phyloP scores from a whole-genome alignment of 768 basidiomycete genomes.

The Termitomyces sp. region DNA sequence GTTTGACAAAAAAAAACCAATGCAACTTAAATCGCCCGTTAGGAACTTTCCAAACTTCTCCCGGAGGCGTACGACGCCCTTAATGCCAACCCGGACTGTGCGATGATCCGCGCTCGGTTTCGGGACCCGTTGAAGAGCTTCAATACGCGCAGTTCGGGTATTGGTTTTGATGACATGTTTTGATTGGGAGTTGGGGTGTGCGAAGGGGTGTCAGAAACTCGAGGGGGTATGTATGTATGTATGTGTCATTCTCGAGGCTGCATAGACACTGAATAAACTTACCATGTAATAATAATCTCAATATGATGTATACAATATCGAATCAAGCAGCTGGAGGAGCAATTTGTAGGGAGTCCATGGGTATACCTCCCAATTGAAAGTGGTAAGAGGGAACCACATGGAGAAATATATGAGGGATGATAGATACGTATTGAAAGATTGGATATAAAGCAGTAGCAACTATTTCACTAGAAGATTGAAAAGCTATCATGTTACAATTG shows the following conservation, averaged over 20 bases:
- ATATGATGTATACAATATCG: no score
- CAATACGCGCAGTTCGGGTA: neutral
- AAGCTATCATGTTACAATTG: neutral
- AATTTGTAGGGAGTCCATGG: no score
- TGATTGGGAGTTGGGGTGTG: neutral
- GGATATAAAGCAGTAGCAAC: no score
- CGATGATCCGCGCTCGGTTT: conserved; percentile 28
- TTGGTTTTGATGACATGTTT: neutral
- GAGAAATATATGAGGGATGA: neutral
- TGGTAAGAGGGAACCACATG: neutral
- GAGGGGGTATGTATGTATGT: neutral
- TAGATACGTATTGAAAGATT: neutral
- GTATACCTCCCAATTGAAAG: neutral
- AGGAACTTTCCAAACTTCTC: conserved; percentile 49
- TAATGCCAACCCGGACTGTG: conserved; percentile 53
- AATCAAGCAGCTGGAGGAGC: no score
- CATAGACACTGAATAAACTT: neutral
- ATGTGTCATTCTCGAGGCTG: neutral
- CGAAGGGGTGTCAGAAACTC: neutral
- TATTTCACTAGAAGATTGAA: neutral
- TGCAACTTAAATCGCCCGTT: neutral
- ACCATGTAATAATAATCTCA: no score
- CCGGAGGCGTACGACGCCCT: conserved; percentile 53
- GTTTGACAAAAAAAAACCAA: neutral
- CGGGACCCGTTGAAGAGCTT: conserved; percentile 22